Evolutionary conservation across 257 asterid species (phyloP), one percentile per base, ranked within the genome.

Genomic region (Apocynum venetum): DNA sequence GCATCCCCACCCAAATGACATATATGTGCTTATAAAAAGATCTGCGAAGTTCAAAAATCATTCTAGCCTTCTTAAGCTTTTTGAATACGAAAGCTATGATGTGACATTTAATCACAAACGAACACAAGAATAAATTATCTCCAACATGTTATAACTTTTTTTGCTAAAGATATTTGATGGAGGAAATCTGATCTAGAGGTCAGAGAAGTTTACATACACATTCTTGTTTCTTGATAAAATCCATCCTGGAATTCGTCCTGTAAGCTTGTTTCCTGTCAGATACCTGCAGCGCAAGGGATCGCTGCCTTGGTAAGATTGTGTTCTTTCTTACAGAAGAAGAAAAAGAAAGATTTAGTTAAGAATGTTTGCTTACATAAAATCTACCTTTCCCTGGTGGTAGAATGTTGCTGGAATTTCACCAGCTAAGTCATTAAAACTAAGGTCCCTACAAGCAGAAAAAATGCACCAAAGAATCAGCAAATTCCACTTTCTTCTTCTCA

Each of bases 221-320:
- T 90, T 93, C 85, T 89, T 92, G 87, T 90, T 93, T 87, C 96
- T 85, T 57, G 81, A 81, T 66, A 89, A 73, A 81, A 92, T 77
- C 96, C 94, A 91, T 5, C 8, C 79, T 19, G 97, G 97, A 78
- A 92, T 74, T 74, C 8, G 76, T 79, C 97, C 98, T 2, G 86
- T 90, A 56, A 95, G 96, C 73, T 80, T 85, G 84, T 95, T 95
- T 80, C 91, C 88, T 38, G 96, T 90, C 89, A 95, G 82, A 82
- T 86, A 93, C 82, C 98, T 95, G 75, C 63, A 64, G 75, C 68
- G 44, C 52, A 75, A 14, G 60, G 14, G 57, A 51, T 70, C 31
- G 47, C 44, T 65, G 60, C 38, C 72, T 79, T 71, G 76, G 71
- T 64, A 35, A 25, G 31, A 25, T 25, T 25, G 31, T 65, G 43